Evolutionary conservation across 495 filamentous ascomycete genomes (phyloP).

Genomic region (Neurospora sp.): DNA sequence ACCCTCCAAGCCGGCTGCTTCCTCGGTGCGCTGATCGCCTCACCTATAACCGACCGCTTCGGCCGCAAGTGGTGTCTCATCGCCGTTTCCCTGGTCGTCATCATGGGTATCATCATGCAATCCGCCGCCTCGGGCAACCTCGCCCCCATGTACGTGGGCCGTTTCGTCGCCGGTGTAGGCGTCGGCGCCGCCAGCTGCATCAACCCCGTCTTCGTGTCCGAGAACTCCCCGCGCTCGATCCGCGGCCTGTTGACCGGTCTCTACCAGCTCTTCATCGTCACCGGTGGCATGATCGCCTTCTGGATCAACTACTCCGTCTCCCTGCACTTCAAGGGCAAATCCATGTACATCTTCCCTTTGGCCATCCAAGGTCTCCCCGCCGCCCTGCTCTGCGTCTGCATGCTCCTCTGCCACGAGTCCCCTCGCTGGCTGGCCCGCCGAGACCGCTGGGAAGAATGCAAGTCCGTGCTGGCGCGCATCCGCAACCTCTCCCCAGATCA

Average conservation of each 20-base stretch:
- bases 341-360: conserved; percentile 56
- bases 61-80: conserved; percentile 47
- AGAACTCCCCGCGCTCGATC: conserved; percentile 41
- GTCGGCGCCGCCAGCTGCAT: conserved; percentile 50
- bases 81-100: conserved; percentile 44
- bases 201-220: conserved; percentile 50
- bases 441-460: conserved; percentile 61
- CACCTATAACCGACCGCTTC: conserved; percentile 30
- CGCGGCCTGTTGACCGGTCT: conserved; percentile 49
- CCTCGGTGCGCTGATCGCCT: conserved; percentile 28
- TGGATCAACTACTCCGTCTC: conserved; percentile 49
- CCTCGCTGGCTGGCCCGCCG: conserved; percentile 61
- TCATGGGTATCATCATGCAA: conserved; percentile 48
- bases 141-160: conserved; percentile 50
- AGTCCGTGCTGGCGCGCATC: conserved; percentile 42
- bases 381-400: conserved; percentile 44
- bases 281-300: conserved; percentile 46
- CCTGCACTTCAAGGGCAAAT: conserved; percentile 24
- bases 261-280: conserved; percentile 52
- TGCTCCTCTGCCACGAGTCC: conserved; percentile 52
- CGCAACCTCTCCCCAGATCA: conserved; percentile 48
- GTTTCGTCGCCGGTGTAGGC: conserved; percentile 52
- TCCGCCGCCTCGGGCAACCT: conserved; percentile 38
- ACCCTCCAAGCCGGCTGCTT: conserved; percentile 48
- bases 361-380: conserved; percentile 58